Evolutionary conservation across 2,329 filamentous ascomycete species (phyloP).

Genomic region (Myotisia sp.): DNA sequence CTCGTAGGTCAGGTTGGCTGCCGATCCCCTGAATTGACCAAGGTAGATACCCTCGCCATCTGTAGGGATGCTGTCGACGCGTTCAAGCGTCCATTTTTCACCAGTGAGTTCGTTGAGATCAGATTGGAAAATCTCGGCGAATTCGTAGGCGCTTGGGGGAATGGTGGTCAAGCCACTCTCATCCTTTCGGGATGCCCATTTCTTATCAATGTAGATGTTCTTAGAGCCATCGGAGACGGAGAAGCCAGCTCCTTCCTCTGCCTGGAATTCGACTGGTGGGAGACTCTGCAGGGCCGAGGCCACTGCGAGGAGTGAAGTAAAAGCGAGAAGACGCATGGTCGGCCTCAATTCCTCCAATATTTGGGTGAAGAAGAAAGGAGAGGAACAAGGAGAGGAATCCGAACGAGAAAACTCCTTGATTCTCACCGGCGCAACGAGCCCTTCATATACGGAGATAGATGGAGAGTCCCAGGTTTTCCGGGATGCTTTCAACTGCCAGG

Average conservation of each 20-base stretch:
- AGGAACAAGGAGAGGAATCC: no score
- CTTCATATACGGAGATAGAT: no score
- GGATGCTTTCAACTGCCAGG: no score
- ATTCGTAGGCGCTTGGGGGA: conserved; percentile 37
- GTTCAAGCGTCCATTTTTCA: conserved; percentile 29
- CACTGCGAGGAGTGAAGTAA: conserved; percentile 7
- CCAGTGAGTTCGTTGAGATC: conserved; percentile 33
- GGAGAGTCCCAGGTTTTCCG: no score
- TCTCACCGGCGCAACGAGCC: no score
- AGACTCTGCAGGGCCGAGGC: conserved; percentile 26
- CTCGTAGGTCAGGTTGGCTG: conserved; percentile 31
- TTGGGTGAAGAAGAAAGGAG: not conserved
- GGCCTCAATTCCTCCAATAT: not conserved
- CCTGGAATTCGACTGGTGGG: conserved; percentile 22
- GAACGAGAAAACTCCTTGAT: no score
- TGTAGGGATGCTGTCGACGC: conserved; percentile 23
- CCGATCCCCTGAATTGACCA: conserved; percentile 19
- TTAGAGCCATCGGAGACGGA: conserved; percentile 13
- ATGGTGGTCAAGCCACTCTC: conserved; percentile 37
- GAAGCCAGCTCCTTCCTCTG: conserved; percentile 15
- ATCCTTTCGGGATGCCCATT: conserved; percentile 30
- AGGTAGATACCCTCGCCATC: conserved; percentile 32
- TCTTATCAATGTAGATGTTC: conserved; percentile 30
- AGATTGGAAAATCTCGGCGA: conserved; percentile 33
- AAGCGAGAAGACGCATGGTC: not conserved